These are phyloP conservation scores for Botrytis squamosa DNA, from an alignment of 2,329 filamentous ascomycete genomes.

Conservation along the genomic window DNA sequence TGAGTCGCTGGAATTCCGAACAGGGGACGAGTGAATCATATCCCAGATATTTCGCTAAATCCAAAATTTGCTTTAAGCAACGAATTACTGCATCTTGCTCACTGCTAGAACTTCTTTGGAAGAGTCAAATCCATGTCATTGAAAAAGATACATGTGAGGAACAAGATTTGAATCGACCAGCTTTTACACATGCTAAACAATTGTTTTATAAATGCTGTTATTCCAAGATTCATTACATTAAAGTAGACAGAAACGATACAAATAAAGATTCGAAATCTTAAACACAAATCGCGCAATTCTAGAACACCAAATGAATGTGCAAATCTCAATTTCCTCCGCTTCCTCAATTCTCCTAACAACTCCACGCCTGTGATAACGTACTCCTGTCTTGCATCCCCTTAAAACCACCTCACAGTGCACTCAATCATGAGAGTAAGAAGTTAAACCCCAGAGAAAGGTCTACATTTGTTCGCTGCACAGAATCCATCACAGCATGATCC, in stretches of 20 bases:
- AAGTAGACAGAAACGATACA: neutral
- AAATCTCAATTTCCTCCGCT: rapidly evolving
- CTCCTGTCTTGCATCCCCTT: neutral
- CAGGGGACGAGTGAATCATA: neutral
- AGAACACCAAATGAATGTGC: neutral
- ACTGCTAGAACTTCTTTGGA: neutral
- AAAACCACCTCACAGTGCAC: rapidly evolving
- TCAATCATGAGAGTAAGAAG: neutral
- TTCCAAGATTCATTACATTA: too few species aligned
- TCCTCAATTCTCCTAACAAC: neutral
- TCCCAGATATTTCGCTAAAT: rapidly evolving
- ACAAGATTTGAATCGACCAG: neutral
- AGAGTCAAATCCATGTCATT: rapidly evolving
- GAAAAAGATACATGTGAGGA: neutral
- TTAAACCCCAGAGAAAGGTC: constrained; percentile 14
- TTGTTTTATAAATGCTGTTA: neutral
- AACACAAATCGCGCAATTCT: neutral
- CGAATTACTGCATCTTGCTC: too few species aligned
- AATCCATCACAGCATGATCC: constrained; percentile 19
- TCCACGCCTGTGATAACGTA: neutral
- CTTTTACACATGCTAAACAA: neutral
- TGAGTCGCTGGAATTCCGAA: neutral
- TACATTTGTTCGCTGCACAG: constrained; percentile 19
- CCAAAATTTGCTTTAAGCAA: rapidly evolving
- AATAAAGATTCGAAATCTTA: neutral